These are phyloP conservation scores for Ophiorrhiza pumila DNA, from an alignment of 257 asterid genomes.

Conservation along the genomic window DNA sequence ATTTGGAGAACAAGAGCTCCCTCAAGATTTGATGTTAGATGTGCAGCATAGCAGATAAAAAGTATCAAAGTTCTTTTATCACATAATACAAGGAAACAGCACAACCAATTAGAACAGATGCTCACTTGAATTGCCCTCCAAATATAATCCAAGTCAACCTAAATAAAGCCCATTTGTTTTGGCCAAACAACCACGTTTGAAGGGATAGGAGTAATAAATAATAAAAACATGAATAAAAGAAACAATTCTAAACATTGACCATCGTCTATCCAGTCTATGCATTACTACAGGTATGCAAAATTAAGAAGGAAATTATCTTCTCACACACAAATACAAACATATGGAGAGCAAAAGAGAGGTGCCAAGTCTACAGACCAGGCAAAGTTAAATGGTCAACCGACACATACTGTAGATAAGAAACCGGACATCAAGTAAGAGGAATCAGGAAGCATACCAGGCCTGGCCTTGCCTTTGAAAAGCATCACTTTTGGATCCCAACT, in stretches of 20 bases:
- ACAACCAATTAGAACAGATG: neutral
- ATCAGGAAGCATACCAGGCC: slow-evolving; percentile 56
- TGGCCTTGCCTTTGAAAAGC: slow-evolving; percentile 89
- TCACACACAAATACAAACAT: neutral
- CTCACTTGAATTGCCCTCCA: neutral
- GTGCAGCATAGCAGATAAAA: neutral
- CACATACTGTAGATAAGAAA: neutral
- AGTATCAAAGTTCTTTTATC: neutral
- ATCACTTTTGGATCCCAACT: slow-evolving; percentile 92
- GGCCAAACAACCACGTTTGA: neutral
- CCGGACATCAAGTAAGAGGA: neutral
- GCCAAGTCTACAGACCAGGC: neutral
- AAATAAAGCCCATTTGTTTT: neutral
- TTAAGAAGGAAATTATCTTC: neutral
- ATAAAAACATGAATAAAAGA: neutral
- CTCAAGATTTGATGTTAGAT: neutral
- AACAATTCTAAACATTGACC: neutral
- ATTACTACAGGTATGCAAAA: neutral
- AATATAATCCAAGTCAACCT: neutral
- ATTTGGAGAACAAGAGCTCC: neutral
- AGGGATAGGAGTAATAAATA: neutral
- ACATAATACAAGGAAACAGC: neutral
- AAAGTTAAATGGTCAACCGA: neutral
- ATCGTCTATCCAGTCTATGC: neutral
- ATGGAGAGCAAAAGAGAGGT: neutral